Percentiles rank a stretch among this genome's conserved stretches.
Conservation (phyloP, 306 rosid genomes). For the Begonia fuchsioides region DNA sequence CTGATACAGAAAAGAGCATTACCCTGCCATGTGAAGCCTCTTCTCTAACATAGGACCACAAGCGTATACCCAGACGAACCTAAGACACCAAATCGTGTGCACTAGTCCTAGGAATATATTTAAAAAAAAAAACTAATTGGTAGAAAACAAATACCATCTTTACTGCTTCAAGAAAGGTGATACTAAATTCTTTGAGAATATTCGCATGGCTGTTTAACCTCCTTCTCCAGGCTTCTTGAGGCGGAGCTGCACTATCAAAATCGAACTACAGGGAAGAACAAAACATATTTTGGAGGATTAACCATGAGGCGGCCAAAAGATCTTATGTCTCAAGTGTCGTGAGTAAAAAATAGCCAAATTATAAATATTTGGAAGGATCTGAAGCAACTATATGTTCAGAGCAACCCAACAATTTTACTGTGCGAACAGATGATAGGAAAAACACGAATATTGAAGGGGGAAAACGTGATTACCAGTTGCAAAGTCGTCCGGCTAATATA, state of each 20-base stretch:
- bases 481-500: conserved; percentile 60
- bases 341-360: no score
- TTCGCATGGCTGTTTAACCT: conserved; percentile 84
- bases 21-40: conserved; percentile 99
- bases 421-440: no score
- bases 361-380: no score
- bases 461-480: conserved; percentile 42
- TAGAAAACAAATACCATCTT: conserved; percentile 39
- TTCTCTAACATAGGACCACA: conserved; percentile 95
- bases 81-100: conserved; percentile 20
- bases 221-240: conserved; percentile 97
- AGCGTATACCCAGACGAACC: conserved; percentile 82
- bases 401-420: no score
- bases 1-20: conserved; percentile 12
- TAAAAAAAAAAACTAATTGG: no score
- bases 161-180: conserved; percentile 86
- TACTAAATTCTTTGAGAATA: conserved; percentile 80
- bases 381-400: no score
- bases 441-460: no score
- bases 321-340: not conserved
- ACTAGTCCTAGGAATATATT: conserved; percentile 6
- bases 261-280: conserved; percentile 47
- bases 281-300: not conserved
- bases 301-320: not conserved
- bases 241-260: conserved; percentile 92